phyloP scores from a whole-genome alignment of 2,329 filamentous ascomycete genomes.

The Septoria petroselini region DNA sequence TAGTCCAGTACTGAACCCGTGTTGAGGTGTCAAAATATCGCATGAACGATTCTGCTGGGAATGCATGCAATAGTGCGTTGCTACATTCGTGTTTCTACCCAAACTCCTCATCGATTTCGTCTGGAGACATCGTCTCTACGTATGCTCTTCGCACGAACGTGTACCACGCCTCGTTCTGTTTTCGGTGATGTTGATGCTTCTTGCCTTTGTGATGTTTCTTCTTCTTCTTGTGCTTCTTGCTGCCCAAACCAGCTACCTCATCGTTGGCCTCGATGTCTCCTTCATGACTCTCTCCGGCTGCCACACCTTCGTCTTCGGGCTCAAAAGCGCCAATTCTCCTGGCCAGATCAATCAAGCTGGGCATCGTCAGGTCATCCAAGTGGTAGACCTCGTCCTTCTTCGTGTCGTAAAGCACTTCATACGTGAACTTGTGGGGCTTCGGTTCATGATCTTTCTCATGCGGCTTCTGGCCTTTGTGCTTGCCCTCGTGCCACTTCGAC shows the following conservation, averaged over 20 bases:
- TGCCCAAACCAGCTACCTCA: constrained; percentile 19
- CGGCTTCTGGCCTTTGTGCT: constrained; percentile 58
- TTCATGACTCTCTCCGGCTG: constrained; percentile 33
- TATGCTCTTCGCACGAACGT: constrained; percentile 77
- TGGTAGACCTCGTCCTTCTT: constrained; percentile 71
- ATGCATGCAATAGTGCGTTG: too few species aligned
- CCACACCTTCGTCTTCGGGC: constrained; percentile 31
- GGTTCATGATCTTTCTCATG: constrained; percentile 50
- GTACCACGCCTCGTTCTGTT: constrained; percentile 67
- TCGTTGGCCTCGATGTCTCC: constrained; percentile 30
- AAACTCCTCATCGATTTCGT: constrained; percentile 57
- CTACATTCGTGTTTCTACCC: constrained; percentile 24
- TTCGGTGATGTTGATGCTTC: constrained; percentile 47
- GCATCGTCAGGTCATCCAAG: constrained; percentile 78
- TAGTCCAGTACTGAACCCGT: neutral
- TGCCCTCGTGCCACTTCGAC: constrained; percentile 61
- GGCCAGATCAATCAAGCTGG: constrained; percentile 75
- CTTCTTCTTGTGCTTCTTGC: constrained; percentile 30
- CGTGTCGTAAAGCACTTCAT: constrained; percentile 83
- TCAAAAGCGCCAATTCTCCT: constrained; percentile 65
- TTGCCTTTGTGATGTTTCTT: constrained; percentile 38
- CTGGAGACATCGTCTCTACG: constrained; percentile 65
- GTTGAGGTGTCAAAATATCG: neutral
- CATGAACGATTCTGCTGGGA: too few species aligned
- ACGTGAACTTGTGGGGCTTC: constrained; percentile 64